Evolutionary conservation across 805 yeast species (phyloP), one percentile per base, ranked within the genome.

Genomic region (Groenewaldozyma tartarivorans): DNA sequence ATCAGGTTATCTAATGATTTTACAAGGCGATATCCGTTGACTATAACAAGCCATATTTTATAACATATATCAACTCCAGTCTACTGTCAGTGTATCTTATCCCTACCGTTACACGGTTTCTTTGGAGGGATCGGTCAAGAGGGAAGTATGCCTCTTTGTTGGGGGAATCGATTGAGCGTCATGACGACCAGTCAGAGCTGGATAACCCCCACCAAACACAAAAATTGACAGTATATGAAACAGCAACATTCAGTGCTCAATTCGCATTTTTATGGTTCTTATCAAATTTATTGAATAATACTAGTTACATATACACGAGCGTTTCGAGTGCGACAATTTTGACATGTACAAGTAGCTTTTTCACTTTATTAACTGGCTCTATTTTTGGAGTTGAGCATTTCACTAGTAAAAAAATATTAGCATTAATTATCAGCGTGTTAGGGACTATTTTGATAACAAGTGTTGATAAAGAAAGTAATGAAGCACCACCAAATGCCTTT

Each of bases 271-370:
- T 92, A 33, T 92, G 98, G 98, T 92, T 85, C 56, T 46, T 78
- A 15, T 94, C 97, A 2, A 92, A 92, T 59, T 69, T 88, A 48
- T 80, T 84, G 42, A 86, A 92, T 24, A 92, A 92, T 61, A 85
- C 95, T 0, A 79, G 94, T 17, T 67, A 92, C 39, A 72, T 81
- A 19, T 92, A 81, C 60, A 92, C 98, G 0, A 79, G 88, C 9
- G 98, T 92, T 17, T 94, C 95, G 2, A 81, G 92, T 11, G 96
- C 94, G 54, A 92, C 97, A 2, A 90, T 92, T 19, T 63, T 92
- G 31, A 82, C 95, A 15, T 82, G 96, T 29, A 88, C 97, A 0
- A 81, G 94, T 4, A 83, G 95, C 5, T 87, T 92, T 57, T 92
- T 92, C 73, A 92, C 98, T 0, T 69, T 92, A 31, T 51, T 88